Conservation (phyloP, 2,329 filamentous ascomycete genomes). For the Lasiodiplodia citricola region DNA sequence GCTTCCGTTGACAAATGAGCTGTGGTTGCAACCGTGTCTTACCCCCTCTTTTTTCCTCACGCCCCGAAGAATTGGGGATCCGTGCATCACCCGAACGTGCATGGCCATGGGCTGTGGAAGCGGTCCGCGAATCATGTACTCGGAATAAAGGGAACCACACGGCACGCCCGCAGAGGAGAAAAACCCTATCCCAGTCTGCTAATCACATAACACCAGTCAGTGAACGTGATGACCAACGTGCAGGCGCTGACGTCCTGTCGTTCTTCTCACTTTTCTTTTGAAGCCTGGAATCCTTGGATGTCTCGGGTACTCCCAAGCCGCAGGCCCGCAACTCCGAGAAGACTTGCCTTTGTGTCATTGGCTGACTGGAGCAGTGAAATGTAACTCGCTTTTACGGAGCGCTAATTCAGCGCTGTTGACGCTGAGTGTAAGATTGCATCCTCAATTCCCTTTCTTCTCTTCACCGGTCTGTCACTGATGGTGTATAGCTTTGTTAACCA, state of each 20-base stretch:
- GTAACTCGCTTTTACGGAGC: neutral
- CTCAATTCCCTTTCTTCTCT: neutral
- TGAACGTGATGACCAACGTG: neutral
- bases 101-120: neutral
- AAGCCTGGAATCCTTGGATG: neutral
- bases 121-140: neutral
- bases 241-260: neutral
- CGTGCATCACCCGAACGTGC: neutral
- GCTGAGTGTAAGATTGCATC: neutral
- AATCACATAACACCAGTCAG: neutral
- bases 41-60: neutral
- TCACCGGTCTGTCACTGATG: too few species aligned
- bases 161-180: neutral
- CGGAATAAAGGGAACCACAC: neutral
- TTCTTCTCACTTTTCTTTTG: neutral
- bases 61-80: neutral
- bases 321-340: slow-evolving; percentile 3
- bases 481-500: too few species aligned
- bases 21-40: neutral
- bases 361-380: neutral
- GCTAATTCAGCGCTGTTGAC: neutral
- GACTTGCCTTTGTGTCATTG: too few species aligned
- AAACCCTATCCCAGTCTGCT: neutral
- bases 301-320: slow-evolving; percentile 4
- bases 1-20: neutral